phyloP scores from a whole-genome alignment of 2,329 filamentous ascomycete species.

The Stemphylium lycopersici region DNA sequence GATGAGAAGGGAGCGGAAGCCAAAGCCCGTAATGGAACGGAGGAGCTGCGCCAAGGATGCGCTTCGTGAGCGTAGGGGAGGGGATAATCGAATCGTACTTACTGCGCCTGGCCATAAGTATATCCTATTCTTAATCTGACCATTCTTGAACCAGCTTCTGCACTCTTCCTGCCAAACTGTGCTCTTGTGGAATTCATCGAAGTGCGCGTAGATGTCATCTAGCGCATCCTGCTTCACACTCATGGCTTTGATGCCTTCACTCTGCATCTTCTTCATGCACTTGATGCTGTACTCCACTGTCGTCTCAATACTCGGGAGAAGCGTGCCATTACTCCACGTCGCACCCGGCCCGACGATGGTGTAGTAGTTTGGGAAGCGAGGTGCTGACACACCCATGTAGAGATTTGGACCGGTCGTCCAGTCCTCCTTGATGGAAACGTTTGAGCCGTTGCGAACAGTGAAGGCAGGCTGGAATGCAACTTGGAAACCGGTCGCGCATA shows the following conservation, averaged over 20 bases:
- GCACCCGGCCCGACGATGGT: conserved; percentile 52
- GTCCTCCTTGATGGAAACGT: conserved; percentile 47
- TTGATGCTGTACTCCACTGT: conserved; percentile 44
- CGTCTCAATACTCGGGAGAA: conserved; percentile 55
- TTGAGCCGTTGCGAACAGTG: conserved; percentile 48
- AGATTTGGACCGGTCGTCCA: conserved; percentile 50
- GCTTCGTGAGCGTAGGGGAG: not conserved
- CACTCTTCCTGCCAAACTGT: conserved; percentile 45
- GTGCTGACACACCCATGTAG: conserved; percentile 52
- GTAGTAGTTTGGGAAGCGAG: conserved; percentile 55
- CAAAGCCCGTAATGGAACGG: not conserved
- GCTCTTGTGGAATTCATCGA: conserved; percentile 38
- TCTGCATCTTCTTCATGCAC: conserved; percentile 44
- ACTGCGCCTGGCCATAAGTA: conserved; percentile 44
- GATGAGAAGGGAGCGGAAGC: not conserved
- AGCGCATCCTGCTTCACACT: conserved; percentile 40
- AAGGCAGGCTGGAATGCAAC: conserved; percentile 53
- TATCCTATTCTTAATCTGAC: conserved; percentile 42
- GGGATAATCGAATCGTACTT: conserved; percentile 17
- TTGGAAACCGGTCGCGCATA: conserved; percentile 44
- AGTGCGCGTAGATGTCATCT: conserved; percentile 40
- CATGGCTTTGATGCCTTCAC: conserved; percentile 40
- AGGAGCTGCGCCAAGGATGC: not conserved
- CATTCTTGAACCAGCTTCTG: conserved; percentile 45
- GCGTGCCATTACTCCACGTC: conserved; percentile 54